A percentile compares a stretch with the other conserved stretches of the same genome.
Conservation (phyloP, 306 rosid species). For the Sesbania bispinosa region DNA sequence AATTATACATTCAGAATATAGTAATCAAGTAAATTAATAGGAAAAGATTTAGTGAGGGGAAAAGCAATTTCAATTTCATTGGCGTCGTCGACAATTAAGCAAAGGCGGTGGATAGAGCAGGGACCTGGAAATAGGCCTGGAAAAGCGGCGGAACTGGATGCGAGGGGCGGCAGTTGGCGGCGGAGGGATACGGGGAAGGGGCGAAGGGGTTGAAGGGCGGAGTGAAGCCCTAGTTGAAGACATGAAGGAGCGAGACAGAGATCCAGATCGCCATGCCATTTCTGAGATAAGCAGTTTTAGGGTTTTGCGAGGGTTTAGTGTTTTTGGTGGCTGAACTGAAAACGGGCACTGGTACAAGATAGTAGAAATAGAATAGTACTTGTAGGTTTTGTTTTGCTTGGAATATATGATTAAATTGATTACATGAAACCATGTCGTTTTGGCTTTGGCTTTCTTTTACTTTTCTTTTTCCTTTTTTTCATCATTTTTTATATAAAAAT, state of each 20-base stretch:
- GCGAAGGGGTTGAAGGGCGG: constrained; percentile 56
- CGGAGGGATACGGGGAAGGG: constrained; percentile 61
- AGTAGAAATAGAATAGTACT: no score
- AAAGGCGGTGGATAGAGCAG: not conserved
- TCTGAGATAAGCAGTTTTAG: not conserved
- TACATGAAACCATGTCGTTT: no score
- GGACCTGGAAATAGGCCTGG: constrained; percentile 64
- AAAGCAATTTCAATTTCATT: not conserved
- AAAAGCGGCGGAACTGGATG: constrained; percentile 69
- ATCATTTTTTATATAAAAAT: no score
- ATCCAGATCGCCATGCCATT: constrained; percentile 76
- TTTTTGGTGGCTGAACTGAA: no score
- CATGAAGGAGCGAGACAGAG: constrained; percentile 64
- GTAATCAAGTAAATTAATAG: no score
- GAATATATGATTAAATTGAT: no score
- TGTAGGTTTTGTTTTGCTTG: no score
- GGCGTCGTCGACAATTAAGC: not conserved
- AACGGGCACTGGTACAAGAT: no score
- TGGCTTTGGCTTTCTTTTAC: no score
- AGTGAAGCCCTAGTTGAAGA: constrained; percentile 64
- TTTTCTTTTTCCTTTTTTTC: no score
- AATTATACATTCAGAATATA: no score
- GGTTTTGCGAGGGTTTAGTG: constrained; percentile 71
- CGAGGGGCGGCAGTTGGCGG: constrained; percentile 69
- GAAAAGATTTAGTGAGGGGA: no score